Conservation (phyloP, 805 yeast genomes). For the Hanseniaspora clermontiae region DNA sequence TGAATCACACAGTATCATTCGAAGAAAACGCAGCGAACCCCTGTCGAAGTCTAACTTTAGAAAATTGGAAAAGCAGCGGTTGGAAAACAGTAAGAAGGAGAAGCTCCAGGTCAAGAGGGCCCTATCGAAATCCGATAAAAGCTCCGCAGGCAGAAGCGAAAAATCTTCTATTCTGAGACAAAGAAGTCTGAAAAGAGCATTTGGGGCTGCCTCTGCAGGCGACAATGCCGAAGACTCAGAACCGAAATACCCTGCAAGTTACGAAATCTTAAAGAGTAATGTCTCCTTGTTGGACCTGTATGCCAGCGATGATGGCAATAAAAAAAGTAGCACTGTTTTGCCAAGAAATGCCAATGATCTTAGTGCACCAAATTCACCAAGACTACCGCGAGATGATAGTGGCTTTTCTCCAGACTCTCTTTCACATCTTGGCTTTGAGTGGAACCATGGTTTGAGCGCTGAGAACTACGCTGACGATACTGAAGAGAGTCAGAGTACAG, state of each 20-base stretch:
- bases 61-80: background rate
- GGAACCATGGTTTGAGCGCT: background rate
- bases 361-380: background rate
- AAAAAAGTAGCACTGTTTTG: too few relatives aligned
- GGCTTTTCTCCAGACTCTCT: background rate
- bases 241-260: background rate
- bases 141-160: background rate
- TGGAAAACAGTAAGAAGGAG: background rate
- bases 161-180: background rate
- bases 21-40: background rate
- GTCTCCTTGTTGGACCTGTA: conserved; percentile 1
- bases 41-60: background rate
- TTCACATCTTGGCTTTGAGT: background rate
- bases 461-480: background rate
- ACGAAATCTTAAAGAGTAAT: background rate
- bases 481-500: background rate
- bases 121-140: background rate
- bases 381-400: background rate
- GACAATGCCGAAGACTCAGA: background rate
- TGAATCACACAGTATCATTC: background rate
- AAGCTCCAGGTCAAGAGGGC: background rate
- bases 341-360: background rate
- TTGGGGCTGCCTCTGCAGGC: background rate
- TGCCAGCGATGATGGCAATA: background rate
- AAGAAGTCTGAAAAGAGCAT: background rate